Percentiles rank a stretch among this genome's conserved stretches.
phyloP scores from a whole-genome alignment of 2,329 filamentous ascomycete genomes.

The Trichoderma harzianum region DNA sequence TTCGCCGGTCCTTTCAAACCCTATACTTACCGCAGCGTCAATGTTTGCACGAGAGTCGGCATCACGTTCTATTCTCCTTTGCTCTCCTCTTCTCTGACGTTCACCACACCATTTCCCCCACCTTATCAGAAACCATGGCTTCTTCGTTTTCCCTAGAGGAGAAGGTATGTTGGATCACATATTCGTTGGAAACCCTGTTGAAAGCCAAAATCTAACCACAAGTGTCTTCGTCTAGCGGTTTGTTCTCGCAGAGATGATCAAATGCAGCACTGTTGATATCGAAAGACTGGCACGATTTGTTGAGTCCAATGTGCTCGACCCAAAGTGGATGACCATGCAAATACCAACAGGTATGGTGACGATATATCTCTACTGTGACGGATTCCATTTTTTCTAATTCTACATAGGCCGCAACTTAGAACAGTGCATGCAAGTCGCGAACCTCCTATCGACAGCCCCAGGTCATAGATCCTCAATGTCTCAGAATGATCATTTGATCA shows the following conservation, averaged over 20 bases:
- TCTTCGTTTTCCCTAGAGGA: conserved; percentile 10
- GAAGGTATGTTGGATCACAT: conserved; percentile 18
- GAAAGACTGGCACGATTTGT: conserved; percentile 47
- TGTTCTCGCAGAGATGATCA: conserved; percentile 57
- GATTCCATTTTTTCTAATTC: neutral
- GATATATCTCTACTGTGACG: neutral
- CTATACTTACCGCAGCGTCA: neutral
- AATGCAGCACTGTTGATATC: conserved; percentile 50
- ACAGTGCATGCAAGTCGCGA: conserved; percentile 42
- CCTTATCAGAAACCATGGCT: conserved; percentile 6
- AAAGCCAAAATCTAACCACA: neutral
- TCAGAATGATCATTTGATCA: conserved; percentile 11
- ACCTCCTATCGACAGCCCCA: conserved; percentile 34
- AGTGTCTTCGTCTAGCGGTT: conserved; percentile 44
- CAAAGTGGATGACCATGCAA: conserved; percentile 48
- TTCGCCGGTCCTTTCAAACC: neutral
- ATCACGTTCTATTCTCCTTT: conserved; percentile 3
- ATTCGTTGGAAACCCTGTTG: neutral
- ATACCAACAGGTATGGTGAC: conserved; percentile 42
- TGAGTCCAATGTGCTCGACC: conserved; percentile 38
- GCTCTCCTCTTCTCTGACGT: neutral
- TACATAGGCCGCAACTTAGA: conserved; percentile 45
- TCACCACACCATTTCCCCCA: neutral
- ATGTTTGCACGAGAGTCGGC: conserved; percentile 5
- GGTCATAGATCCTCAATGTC: conserved; percentile 1